Evolutionary conservation across 306 rosid genomes (phyloP).

Genomic region (Pyrus communis): DNA sequence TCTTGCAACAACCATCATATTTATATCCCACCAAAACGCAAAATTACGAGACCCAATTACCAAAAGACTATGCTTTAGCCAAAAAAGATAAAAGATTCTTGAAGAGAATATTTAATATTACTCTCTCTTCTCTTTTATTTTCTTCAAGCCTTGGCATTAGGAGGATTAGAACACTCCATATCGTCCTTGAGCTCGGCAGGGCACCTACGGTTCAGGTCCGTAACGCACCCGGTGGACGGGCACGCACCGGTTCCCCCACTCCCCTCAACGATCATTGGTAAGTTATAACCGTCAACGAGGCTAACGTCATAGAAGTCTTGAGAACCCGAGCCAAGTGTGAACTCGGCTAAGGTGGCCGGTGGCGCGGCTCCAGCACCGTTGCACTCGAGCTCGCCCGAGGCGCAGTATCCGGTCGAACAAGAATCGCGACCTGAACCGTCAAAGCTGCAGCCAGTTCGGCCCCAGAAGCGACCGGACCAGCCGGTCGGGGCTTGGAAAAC

Average conservation of each 20-base stretch:
- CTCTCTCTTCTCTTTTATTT: conserved; percentile 22
- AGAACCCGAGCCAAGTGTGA: no score
- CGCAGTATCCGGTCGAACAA: conserved; percentile 75
- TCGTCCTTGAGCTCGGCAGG: no score
- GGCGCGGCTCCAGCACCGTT: conserved; percentile 25
- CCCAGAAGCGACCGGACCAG: conserved; percentile 98
- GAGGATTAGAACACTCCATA: background rate
- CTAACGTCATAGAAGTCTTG: no score
- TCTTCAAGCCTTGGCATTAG: conserved; percentile 11
- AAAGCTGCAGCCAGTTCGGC: conserved; percentile 57
- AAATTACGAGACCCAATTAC: conserved; percentile 6
- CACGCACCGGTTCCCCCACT: no score
- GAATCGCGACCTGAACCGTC: conserved; percentile 42
- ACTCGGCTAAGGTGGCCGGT: no score
- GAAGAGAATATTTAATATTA: conserved; percentile 50
- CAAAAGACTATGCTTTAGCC: conserved; percentile 4
- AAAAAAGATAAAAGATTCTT: conserved; percentile 1
- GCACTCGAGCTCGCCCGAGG: conserved; percentile 60
- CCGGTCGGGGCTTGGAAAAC: conserved; percentile 42
- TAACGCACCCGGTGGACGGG: no score
- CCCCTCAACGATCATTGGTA: no score
- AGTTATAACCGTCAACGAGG: no score
- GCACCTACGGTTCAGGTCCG: no score
- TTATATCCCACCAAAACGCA: conserved; percentile 15
- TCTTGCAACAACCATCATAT: conserved; percentile 25